Evolutionary conservation across 176 grass and related monocot species (phyloP), one percentile per base, ranked within the genome.

Genomic region (Avena atlantica): DNA sequence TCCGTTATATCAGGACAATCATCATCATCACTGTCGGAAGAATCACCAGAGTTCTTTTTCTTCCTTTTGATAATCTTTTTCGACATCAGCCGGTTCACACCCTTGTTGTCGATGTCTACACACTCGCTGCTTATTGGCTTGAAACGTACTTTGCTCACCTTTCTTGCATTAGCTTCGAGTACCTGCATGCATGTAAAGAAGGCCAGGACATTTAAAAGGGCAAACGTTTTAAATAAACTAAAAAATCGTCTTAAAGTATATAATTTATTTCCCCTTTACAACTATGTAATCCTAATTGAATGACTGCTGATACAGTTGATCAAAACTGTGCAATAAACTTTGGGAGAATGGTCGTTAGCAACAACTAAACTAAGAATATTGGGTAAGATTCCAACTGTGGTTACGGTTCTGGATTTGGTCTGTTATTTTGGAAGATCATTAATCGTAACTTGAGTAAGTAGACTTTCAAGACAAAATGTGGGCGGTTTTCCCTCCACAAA

Each of bases 11-110:
- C 89, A 12, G 67, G 19, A 49, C 75, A 86, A 24, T 81, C 77
- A 12, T 87, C 67, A 21, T 87, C 67, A 34, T 76, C 76, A 2
- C 48, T 42, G 40, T 68, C 55, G 0, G 45, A 74, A 67, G 73
- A 62, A 56, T 89, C 80, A 83, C 12, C 55, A 12, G 70, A 63
- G 21, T 48, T 74, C 63, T 89, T 70, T 42, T 93, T 91, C 93
- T 95, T 95, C 89, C 89, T 84, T 70, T 93, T 95, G 74, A 95
- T 60, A 20, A 93, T 73, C 79, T 93, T 93, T 68, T 86, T 93
- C 10, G 89, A 86, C 82, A 95, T 53, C 60, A 93, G 25, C 74
- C 85, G 74, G 80, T 93, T 93, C 67, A 78, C 76, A 19, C 82
- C 94, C 68, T 91, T 91, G 61, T 71, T 83, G 59, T 91, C 91